phyloP scores from a whole-genome alignment of 139 green algal species.

The Gonium pectorale region DNA sequence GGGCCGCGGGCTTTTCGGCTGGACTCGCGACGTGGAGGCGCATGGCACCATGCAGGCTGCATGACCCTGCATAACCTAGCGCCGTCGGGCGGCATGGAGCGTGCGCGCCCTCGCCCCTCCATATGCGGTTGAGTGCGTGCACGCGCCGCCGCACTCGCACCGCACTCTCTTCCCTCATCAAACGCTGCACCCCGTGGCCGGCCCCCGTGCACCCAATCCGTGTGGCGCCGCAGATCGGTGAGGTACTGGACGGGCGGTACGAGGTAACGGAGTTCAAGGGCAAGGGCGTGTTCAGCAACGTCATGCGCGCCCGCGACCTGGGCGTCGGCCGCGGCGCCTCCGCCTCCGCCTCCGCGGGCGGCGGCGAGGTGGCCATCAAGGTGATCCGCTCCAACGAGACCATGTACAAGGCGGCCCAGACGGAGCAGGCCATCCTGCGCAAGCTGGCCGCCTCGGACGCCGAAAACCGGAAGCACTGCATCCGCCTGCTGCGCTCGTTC shows the following conservation, averaged over 20 bases:
- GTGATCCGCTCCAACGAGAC: constrained; percentile 84
- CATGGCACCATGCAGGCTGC: too few relatives aligned
- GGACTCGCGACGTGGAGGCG: too few relatives aligned
- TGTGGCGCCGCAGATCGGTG: constrained; percentile 86
- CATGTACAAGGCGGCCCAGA: constrained; percentile 89
- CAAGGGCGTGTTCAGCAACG: constrained; percentile 95
- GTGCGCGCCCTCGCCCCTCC: too few relatives aligned
- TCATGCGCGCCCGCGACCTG: constrained; percentile 91
- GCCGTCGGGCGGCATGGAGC: too few relatives aligned
- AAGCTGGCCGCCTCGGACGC: constrained; percentile 87
- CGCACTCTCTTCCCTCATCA: too few relatives aligned
- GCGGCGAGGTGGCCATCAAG: constrained; percentile 90
- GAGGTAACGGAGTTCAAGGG: constrained; percentile 82
- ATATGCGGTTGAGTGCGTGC: too few relatives aligned
- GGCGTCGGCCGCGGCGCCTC: not conserved
- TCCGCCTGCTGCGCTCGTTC: constrained; percentile 92
- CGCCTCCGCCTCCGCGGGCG: not conserved
- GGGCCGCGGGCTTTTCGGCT: too few relatives aligned
- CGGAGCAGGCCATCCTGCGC: constrained; percentile 86
- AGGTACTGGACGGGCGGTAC: constrained; percentile 89
- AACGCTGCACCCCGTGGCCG: too few relatives aligned
- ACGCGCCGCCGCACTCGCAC: too few relatives aligned
- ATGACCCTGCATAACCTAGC: too few relatives aligned
- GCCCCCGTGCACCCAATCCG: too few relatives aligned
- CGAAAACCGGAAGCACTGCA: constrained; percentile 90